A percentile compares a stretch with the other conserved stretches of the same genome.
phyloP scores from a whole-genome alignment of 2,329 filamentous ascomycete species.

The Aspergillus unguis region DNA sequence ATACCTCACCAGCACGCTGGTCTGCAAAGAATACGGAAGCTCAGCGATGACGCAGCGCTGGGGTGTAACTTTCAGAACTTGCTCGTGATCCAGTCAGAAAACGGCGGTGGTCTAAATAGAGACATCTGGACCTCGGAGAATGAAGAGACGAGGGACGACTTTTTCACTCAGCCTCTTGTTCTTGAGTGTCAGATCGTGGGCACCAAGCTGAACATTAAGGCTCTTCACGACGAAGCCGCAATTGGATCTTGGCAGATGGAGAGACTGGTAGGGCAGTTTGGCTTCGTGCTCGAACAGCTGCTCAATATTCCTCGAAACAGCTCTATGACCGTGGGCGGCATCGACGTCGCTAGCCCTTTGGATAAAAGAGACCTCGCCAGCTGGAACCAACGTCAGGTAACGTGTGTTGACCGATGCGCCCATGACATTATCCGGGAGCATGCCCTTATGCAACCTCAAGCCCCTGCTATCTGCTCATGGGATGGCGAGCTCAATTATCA shows the following conservation, averaged over 20 bases:
- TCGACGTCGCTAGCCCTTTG: constrained; percentile 32
- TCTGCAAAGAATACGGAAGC: constrained; percentile 51
- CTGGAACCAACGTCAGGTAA: constrained; percentile 31
- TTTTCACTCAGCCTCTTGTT: constrained; percentile 61
- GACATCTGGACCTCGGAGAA: constrained; percentile 31
- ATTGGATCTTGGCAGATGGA: constrained; percentile 54
- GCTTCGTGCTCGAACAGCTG: constrained; percentile 33
- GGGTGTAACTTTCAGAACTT: constrained; percentile 49
- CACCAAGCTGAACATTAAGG: constrained; percentile 56
- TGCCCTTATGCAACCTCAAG: constrained; percentile 22
- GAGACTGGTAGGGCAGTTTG: constrained; percentile 53
- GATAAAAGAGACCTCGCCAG: constrained; percentile 31
- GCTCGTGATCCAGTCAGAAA: constrained; percentile 40
- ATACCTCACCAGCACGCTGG: constrained; percentile 65
- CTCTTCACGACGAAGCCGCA: constrained; percentile 63
- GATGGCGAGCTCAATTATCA: constrained; percentile 34
- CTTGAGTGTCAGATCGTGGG: constrained; percentile 59
- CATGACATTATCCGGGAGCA: constrained; percentile 34
- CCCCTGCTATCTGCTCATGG: constrained; percentile 35
- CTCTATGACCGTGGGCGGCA: constrained; percentile 22
- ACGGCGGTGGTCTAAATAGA: constrained; percentile 22
- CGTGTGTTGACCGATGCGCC: constrained; percentile 27
- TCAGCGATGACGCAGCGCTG: constrained; percentile 48
- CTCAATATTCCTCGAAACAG: constrained; percentile 24
- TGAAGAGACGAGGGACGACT: constrained; percentile 57